Evolutionary conservation across 371 early-diverging fungal species (phyloP).

Genomic region (Rhizopus arrhizus): DNA sequence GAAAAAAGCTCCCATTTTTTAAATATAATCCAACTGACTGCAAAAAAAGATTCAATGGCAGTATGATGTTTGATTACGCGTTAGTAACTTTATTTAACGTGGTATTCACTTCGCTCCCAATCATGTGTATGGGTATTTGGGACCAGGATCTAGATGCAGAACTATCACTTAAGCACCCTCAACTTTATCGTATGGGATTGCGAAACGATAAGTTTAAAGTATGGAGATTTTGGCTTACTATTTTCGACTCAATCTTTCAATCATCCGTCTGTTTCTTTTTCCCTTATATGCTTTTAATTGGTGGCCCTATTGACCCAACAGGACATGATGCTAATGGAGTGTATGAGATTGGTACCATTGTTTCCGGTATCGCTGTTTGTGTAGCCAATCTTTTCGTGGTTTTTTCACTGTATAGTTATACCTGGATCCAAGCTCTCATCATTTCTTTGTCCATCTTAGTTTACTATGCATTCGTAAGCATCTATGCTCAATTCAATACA

Average conservation of each 20-base stretch:
- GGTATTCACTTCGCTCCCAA: constrained; percentile 77
- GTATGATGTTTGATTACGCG: constrained; percentile 79
- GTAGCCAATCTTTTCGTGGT: constrained; percentile 84
- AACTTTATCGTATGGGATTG: constrained; percentile 87
- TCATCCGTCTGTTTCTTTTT: constrained; percentile 84
- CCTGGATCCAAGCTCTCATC: constrained; percentile 68
- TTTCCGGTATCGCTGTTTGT: constrained; percentile 75
- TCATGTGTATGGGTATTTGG: constrained; percentile 70
- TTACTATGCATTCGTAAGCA: constrained; percentile 51
- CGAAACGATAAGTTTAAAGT: constrained; percentile 81
- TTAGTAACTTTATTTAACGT: constrained; percentile 77
- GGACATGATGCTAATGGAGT: constrained; percentile 68
- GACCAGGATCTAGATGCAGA: constrained; percentile 87
- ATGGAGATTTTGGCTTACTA: constrained; percentile 83
- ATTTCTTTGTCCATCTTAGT: constrained; percentile 57
- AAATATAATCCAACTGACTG: constrained; percentile 5
- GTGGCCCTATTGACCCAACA: constrained; percentile 48
- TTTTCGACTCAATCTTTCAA: constrained; percentile 87
- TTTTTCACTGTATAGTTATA: constrained; percentile 76
- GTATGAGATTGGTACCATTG: constrained; percentile 79
- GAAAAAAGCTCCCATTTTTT: neutral
- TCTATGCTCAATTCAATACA: constrained; percentile 51
- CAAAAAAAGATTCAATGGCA: constrained; percentile 49
- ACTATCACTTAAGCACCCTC: constrained; percentile 76
- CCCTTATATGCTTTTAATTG: constrained; percentile 57